A percentile compares a stretch with the other conserved stretches of the same genome.
Evolutionary conservation across 495 filamentous ascomycete genomes (phyloP).

Genomic region (Podospora pseudocomata): DNA sequence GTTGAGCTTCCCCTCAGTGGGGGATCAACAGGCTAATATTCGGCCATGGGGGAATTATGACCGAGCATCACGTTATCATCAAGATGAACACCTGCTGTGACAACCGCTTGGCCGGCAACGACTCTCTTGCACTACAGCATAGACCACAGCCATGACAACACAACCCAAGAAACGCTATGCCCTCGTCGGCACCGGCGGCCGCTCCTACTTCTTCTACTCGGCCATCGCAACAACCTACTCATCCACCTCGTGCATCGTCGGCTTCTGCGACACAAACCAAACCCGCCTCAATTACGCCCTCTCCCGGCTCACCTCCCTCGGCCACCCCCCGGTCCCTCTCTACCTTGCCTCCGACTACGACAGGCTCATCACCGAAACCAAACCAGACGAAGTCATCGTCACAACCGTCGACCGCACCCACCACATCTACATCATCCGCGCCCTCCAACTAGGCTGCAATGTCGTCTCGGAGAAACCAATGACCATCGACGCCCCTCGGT

Average conservation of each 20-base stretch:
- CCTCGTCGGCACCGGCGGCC: constrained; percentile 44
- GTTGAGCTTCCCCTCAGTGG: neutral
- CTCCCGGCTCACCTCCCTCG: constrained; percentile 29
- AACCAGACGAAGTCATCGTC: constrained; percentile 55
- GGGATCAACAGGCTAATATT: constrained; percentile 15
- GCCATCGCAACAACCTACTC: constrained; percentile 49
- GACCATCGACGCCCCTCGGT: constrained; percentile 52
- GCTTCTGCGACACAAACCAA: constrained; percentile 49
- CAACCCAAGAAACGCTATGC: constrained; percentile 37
- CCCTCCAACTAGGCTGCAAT: constrained; percentile 54
- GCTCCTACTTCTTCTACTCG: constrained; percentile 53
- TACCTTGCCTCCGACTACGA: constrained; percentile 52
- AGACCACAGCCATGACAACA: constrained; percentile 6
- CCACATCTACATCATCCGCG: constrained; percentile 52
- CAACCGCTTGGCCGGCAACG: too few species aligned
- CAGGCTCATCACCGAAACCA: constrained; percentile 49
- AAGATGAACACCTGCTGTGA: too few species aligned
- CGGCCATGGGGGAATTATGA: constrained; percentile 16
- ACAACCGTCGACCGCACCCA: constrained; percentile 59
- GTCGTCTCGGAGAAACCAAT: constrained; percentile 60
- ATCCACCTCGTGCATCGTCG: constrained; percentile 47
- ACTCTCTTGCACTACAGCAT: neutral
- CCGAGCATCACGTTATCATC: constrained; percentile 10
- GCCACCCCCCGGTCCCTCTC: constrained; percentile 43
- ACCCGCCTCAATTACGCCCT: constrained; percentile 46